These are phyloP conservation scores for Talaromyces atroroseus DNA, from an alignment of 2,329 filamentous ascomycete species.

Conservation along the genomic window DNA sequence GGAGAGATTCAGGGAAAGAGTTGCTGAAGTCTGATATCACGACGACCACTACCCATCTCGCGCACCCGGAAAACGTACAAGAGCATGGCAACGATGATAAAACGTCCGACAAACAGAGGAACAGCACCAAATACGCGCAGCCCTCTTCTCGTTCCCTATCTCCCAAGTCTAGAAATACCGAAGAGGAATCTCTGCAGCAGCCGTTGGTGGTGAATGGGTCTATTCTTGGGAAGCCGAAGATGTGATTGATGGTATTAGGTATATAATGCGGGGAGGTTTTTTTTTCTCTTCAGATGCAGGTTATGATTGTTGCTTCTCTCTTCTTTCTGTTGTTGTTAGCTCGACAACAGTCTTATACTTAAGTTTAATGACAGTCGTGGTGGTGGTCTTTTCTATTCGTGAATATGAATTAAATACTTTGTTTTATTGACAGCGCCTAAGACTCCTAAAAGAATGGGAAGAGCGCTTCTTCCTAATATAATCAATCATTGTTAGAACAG, in stretches of 20 bases:
- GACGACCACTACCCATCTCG: not conserved
- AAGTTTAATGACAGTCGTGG: not conserved
- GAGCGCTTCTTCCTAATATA: not conserved
- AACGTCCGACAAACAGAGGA: not conserved
- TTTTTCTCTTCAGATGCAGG: too few relatives aligned
- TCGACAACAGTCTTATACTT: not conserved
- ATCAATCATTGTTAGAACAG: not conserved
- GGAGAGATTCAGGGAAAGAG: constrained; percentile 9
- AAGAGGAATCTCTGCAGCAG: constrained; percentile 17
- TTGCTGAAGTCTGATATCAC: not conserved
- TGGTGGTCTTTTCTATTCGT: not conserved
- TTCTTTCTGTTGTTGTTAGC: not conserved
- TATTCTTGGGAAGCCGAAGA: not conserved
- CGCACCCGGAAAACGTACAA: not conserved
- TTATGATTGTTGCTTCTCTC: not conserved
- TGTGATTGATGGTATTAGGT: constrained; percentile 4
- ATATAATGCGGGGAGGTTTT: too few relatives aligned
- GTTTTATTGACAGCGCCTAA: not conserved
- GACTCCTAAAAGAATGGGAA: not conserved
- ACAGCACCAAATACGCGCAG: not conserved
- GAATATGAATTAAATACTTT: not conserved
- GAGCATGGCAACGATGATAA: not conserved
- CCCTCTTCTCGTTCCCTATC: constrained; percentile 2
- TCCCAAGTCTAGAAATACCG: not conserved
- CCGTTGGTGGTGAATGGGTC: constrained; percentile 33